Base-by-base conservation (phyloP, 352 stramenopile species). In the Globisporangium rhizosaccharum region DNA sequence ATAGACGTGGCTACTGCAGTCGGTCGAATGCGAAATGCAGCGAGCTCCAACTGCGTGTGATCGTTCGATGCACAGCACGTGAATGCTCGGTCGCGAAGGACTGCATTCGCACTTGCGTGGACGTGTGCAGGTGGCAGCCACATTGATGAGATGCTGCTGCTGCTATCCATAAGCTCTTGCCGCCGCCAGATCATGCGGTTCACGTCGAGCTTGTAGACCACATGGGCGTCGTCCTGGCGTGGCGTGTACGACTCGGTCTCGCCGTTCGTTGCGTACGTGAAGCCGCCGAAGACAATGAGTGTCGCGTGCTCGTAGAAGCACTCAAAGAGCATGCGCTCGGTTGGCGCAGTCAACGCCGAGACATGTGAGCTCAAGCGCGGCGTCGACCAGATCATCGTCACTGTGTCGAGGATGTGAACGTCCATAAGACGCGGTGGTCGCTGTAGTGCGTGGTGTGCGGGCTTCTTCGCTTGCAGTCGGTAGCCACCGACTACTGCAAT, bases 121-220 rank as follows among this genome's bases (percentile, higher is more conserved):
- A 66, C 51, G 42, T 76, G 73, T 18, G 71, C 44, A 3, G 48
- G 6, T 23, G 67, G 71, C 17, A 69, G 23, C 23, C 59, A 58
- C 3, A 15, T 11, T 14, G 25, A 14, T 14, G 5, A 5, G 3
- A 10, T 3, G 11, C 8, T 37, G 7, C 23, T n/a, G 17, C 36
- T 15, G 2, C 6, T 2, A 25, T 36, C 44, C 10, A 36, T 18
- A 2, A 53, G 11, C 20, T 11, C 25, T 36, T 88, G 76, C 2
- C 68, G 65, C 7, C 79, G 73, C 79, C 82, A 91, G 60, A 91
- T 87, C 79, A 91, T 89, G 42, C 66, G 72, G 15, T 66, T 60
- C 26, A 86, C 37, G 39, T 89, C 75, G 36, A 91, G 71, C 33
- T 82, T 87, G 65, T 80, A 91, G 23, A 89, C 42, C 44, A 61